Conservation (phyloP, 1,284 basidiomycete genomes). For the Takashimella koratensis region DNA sequence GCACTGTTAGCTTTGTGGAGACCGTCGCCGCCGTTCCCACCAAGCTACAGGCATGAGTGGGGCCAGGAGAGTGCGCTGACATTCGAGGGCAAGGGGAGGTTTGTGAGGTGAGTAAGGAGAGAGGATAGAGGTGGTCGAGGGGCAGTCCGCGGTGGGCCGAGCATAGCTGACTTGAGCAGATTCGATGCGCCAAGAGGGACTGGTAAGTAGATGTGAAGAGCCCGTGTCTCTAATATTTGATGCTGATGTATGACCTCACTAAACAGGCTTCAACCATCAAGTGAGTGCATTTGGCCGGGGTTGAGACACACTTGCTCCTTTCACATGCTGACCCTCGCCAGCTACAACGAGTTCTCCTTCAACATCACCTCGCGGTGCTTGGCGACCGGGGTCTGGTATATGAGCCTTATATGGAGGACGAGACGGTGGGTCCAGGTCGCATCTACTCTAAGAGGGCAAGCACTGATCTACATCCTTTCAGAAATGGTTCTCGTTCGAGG, state of each 20-base stretch:
- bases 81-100: neutral
- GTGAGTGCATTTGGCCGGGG: no score
- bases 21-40: conserved; percentile 39
- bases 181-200: conserved; percentile 42
- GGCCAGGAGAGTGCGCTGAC: conserved; percentile 9
- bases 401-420: conserved; percentile 40
- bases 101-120: neutral
- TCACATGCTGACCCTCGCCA: no score
- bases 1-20: conserved; percentile 12
- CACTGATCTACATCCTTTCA: no score
- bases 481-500: conserved; percentile 20
- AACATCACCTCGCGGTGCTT: conserved; percentile 43
- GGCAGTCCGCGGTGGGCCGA: conserved; percentile 2
- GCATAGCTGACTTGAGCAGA: conserved; percentile 16
- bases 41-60: conserved; percentile 34
- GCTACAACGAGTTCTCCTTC: conserved; percentile 32
- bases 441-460: no score
- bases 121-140: conserved; percentile 2
- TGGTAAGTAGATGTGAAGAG: conserved; percentile 18
- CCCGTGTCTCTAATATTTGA: no score
- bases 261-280: conserved; percentile 37
- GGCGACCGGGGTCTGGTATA: conserved; percentile 42
- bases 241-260: no score
- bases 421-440: conserved; percentile 23
- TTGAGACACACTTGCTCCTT: no score